These are phyloP conservation scores for Fusarium chuoi DNA, from an alignment of 2,329 filamentous ascomycete genomes.

Conservation along the genomic window DNA sequence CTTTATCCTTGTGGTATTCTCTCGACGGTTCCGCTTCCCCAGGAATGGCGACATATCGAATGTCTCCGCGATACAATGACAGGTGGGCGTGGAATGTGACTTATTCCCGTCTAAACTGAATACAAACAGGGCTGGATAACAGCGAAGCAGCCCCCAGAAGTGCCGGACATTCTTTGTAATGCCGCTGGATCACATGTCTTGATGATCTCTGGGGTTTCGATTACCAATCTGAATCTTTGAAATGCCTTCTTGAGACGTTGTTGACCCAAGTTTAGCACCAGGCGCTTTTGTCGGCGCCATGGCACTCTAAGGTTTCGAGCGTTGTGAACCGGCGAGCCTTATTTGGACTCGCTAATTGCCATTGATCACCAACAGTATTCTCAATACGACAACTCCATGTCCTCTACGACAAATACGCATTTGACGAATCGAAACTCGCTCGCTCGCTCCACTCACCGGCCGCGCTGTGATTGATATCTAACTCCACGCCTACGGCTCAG, in stretches of 20 bases:
- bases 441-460: neutral
- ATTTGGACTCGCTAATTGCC: conserved; percentile 3
- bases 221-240: neutral
- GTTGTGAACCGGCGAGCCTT: neutral
- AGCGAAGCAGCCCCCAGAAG: conserved; percentile 7
- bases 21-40: neutral
- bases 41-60: neutral
- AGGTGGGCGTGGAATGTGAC: neutral
- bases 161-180: neutral
- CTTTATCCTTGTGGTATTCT: conserved; percentile 6
- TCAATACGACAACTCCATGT: neutral
- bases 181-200: neutral
- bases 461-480: neutral
- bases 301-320: conserved; percentile 15
- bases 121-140: neutral
- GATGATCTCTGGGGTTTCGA: neutral
- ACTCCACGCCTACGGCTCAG: neutral
- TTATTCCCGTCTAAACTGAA: neutral
- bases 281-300: conserved; percentile 5
- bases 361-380: neutral
- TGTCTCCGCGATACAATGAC: neutral
- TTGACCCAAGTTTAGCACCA: neutral
- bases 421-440: conserved; percentile 17
- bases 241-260: conserved; percentile 5
- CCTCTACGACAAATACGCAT: neutral